These are phyloP conservation scores for Haplosporangium sp. DNA, from an alignment of 371 early-diverging fungal genomes.

Conservation along the genomic window DNA sequence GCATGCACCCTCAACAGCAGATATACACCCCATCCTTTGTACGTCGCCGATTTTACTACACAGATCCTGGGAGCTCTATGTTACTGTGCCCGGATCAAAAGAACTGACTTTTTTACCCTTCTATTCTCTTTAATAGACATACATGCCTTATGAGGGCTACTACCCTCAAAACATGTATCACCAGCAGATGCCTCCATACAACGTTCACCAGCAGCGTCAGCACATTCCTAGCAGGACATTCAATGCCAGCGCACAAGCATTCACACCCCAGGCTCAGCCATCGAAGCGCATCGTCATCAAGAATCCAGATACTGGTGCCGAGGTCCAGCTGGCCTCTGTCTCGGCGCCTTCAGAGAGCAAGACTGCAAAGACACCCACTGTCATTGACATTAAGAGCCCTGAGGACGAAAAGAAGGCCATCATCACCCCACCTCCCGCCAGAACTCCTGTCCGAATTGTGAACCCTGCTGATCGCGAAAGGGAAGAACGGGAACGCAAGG, in stretches of 20 bases:
- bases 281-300: slow-evolving; percentile 77
- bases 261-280: slow-evolving; percentile 60
- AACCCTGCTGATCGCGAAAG: slow-evolving; percentile 60
- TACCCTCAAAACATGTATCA: slow-evolving; percentile 48
- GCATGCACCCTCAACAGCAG: slow-evolving; percentile 41
- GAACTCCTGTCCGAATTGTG: slow-evolving; percentile 72
- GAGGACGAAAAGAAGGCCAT: slow-evolving; percentile 57
- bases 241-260: slow-evolving; percentile 50
- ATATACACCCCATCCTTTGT: slow-evolving; percentile 16
- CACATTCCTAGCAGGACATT: slow-evolving; percentile 31
- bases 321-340: slow-evolving; percentile 62
- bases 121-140: slow-evolving; percentile 29
- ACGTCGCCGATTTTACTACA: not conserved
- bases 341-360: slow-evolving; percentile 48
- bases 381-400: slow-evolving; percentile 33
- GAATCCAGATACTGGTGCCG: slow-evolving; percentile 78
- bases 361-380: slow-evolving; percentile 50
- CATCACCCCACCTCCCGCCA: slow-evolving; percentile 56
- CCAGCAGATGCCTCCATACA: slow-evolving; percentile 52
- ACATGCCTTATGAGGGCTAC: slow-evolving; percentile 38
- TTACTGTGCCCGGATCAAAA: too few species aligned
- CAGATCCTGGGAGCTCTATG: too few species aligned
- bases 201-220: slow-evolving; percentile 31
- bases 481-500: slow-evolving; percentile 55
- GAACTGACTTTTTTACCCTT: not conserved